phyloP scores from a whole-genome alignment of 2,329 filamentous ascomycete species.

The Epichloe scottii region DNA sequence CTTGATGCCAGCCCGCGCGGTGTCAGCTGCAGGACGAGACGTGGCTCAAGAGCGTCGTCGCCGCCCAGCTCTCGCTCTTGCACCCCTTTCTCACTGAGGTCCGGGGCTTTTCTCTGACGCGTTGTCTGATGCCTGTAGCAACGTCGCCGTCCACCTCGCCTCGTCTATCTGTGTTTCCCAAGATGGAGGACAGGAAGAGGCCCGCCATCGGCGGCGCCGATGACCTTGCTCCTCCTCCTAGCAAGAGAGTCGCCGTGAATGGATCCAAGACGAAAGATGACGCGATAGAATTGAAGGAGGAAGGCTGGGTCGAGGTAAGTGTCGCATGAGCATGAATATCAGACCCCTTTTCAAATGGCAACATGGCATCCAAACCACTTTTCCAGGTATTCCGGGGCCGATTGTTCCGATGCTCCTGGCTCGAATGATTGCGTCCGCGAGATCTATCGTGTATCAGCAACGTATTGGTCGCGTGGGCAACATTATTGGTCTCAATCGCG shows the following conservation, averaged over 20 bases:
- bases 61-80: slow-evolving; percentile 16
- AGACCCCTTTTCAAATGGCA: slow-evolving; percentile 7
- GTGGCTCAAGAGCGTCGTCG: slow-evolving; percentile 21
- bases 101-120: slow-evolving; percentile 18
- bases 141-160: slow-evolving; percentile 56
- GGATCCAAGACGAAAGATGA: slow-evolving; percentile 50
- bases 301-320: slow-evolving; percentile 56
- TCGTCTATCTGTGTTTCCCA: slow-evolving; percentile 71
- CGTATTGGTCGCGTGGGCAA: slow-evolving; percentile 1
- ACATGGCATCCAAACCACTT: slow-evolving; percentile 2
- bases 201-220: slow-evolving; percentile 68
- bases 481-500: neutral
- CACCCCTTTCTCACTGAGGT: slow-evolving; percentile 27
- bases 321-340: slow-evolving; percentile 21
- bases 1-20: slow-evolving; percentile 24
- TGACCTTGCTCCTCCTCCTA: slow-evolving; percentile 73
- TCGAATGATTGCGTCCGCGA: slow-evolving; percentile 1
- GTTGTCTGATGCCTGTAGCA: slow-evolving; percentile 75
- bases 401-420: neutral
- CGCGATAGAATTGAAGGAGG: slow-evolving; percentile 42
- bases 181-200: slow-evolving; percentile 99
- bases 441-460: neutral
- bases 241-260: slow-evolving; percentile 86
- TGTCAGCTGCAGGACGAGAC: slow-evolving; percentile 20
- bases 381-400: slow-evolving; percentile 1